A percentile compares a stretch with the other conserved stretches of the same genome.
These are phyloP conservation scores for Ogataea pignaliae DNA, from an alignment of 805 yeast genomes.

Conservation along the genomic window DNA sequence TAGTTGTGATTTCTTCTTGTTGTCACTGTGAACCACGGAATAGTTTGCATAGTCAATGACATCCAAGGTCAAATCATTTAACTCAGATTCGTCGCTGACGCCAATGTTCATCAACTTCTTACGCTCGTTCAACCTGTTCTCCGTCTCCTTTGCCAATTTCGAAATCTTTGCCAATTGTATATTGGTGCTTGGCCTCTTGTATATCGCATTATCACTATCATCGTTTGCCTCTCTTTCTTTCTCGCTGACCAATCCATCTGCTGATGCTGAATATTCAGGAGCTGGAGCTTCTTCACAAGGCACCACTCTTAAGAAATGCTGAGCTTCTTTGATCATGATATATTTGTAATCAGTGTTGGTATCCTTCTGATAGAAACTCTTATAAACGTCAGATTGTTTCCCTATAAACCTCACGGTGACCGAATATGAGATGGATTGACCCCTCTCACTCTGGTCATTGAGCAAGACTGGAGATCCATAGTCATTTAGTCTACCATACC, in stretches of 20 bases:
- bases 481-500: slow-evolving; percentile 47
- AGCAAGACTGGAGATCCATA: slow-evolving; percentile 50
- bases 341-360: slow-evolving; percentile 9
- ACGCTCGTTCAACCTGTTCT: slow-evolving; percentile 11
- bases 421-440: slow-evolving; percentile 41
- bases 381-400: slow-evolving; percentile 13
- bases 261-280: slow-evolving; percentile 11
- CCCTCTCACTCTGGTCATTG: slow-evolving; percentile 42
- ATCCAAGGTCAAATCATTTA: slow-evolving; percentile 15
- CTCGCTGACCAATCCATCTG: neutral
- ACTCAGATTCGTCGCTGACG: slow-evolving; percentile 13
- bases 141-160: slow-evolving; percentile 11
- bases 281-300: slow-evolving; percentile 16
- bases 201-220: neutral
- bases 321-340: slow-evolving; percentile 18
- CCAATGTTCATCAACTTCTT: slow-evolving; percentile 15
- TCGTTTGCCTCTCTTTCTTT: neutral
- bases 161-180: slow-evolving; percentile 14
- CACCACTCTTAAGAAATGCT: slow-evolving; percentile 16
- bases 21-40: slow-evolving; percentile 4
- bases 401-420: slow-evolving; percentile 52
- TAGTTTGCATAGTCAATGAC: slow-evolving; percentile 9
- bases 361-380: slow-evolving; percentile 5
- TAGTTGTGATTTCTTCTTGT: slow-evolving; percentile 15
- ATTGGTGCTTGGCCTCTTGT: slow-evolving; percentile 10